Conservation (phyloP, 106 monocot genomes). For the Acanthochlamys bracteata region DNA sequence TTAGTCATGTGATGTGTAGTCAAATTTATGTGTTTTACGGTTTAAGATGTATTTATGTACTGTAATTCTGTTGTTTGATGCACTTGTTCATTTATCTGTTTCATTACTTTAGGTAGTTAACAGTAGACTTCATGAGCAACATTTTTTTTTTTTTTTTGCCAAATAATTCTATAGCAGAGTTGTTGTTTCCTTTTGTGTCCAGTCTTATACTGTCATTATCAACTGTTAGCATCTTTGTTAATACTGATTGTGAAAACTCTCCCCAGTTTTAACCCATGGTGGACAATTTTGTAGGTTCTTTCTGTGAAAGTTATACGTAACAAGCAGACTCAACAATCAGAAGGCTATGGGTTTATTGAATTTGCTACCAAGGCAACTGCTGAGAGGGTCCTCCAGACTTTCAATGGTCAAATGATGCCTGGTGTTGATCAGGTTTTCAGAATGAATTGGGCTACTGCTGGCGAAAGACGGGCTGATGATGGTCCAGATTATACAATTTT, state of each 20-base stretch:
- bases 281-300: constrained; percentile 32
- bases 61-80: no score
- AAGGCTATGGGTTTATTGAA: constrained; percentile 92
- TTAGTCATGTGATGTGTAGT: not conserved
- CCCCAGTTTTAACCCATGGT: not conserved
- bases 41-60: no score
- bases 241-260: not conserved
- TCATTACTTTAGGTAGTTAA: not conserved
- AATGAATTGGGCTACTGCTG: constrained; percentile 85
- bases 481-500: constrained; percentile 69
- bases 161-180: not conserved
- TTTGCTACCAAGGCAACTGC: constrained; percentile 60
- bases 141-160: not conserved
- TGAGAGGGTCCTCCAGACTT: constrained; percentile 60
- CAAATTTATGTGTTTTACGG: no score
- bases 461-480: constrained; percentile 67
- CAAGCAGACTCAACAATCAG: constrained; percentile 60
- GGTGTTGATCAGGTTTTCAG: constrained; percentile 54
- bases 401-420: constrained; percentile 81
- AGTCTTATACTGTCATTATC: not conserved
- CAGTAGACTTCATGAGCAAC: no score
- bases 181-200: not conserved
- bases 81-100: no score
- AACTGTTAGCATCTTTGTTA: not conserved
- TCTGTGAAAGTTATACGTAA: constrained; percentile 78